Evolutionary conservation across 306 rosid species (phyloP).

Genomic region (Ziziphus jujuba): DNA sequence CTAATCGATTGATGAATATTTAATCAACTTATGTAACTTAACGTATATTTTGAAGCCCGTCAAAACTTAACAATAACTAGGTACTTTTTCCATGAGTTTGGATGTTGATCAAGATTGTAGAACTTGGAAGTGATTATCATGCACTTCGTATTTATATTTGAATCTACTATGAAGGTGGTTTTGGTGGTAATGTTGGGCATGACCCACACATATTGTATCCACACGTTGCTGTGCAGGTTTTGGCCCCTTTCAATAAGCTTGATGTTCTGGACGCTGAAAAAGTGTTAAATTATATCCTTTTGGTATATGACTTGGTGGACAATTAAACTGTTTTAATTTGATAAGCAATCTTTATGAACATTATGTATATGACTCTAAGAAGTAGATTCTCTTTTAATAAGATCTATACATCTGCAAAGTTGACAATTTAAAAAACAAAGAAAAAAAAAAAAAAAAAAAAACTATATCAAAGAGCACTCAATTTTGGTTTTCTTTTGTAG

Average conservation of each 20-base stretch:
- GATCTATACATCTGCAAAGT: neutral
- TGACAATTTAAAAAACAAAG: too few relatives aligned
- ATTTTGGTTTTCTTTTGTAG: slow-evolving; percentile 11
- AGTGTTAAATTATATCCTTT: slow-evolving; percentile 88
- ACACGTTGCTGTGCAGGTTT: slow-evolving; percentile 60
- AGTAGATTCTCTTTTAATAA: neutral
- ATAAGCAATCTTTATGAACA: neutral
- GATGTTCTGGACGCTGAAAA: slow-evolving; percentile 56
- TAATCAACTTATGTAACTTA: too few relatives aligned
- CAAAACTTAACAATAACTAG: too few relatives aligned
- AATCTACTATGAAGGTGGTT: slow-evolving; percentile 59
- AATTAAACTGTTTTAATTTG: neutral
- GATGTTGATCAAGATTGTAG: neutral
- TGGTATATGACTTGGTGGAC: slow-evolving; percentile 20
- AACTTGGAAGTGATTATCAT: neutral
- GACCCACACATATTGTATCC: slow-evolving; percentile 78
- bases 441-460: too few relatives aligned
- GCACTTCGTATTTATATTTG: neutral
- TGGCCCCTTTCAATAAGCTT: slow-evolving; percentile 70
- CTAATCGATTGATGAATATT: too few relatives aligned
- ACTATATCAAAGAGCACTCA: neutral
- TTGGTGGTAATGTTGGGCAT: slow-evolving; percentile 82
- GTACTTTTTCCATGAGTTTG: too few relatives aligned
- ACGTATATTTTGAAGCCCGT: too few relatives aligned
- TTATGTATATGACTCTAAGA: too few relatives aligned